Percentiles rank a stretch among this genome's conserved stretches.
These are phyloP conservation scores for Shiraia bambusicola DNA, from an alignment of 2,329 filamentous ascomycete species.

Conservation along the genomic window DNA sequence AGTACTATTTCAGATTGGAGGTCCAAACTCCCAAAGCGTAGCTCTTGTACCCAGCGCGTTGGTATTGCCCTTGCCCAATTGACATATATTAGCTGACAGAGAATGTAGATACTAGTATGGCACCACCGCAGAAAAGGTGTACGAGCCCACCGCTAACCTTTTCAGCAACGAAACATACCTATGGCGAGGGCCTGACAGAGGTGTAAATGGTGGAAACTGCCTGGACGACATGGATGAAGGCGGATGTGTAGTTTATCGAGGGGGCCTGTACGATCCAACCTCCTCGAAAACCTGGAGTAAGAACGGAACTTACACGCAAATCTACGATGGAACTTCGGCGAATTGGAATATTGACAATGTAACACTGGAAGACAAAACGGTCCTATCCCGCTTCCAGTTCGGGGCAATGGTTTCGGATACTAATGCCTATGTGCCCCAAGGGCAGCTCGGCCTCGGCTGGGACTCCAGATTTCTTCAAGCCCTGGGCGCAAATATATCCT, in stretches of 20 bases:
- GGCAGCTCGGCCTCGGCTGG: constrained; percentile 5
- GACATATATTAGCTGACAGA: neutral
- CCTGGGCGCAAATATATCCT: constrained; percentile 5
- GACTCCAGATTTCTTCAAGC: constrained; percentile 4
- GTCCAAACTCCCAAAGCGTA: constrained; percentile 5
- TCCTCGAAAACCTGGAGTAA: neutral
- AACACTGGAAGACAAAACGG: constrained; percentile 1
- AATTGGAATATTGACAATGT: constrained; percentile 7
- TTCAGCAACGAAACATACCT: constrained; percentile 3
- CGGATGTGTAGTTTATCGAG: constrained; percentile 3
- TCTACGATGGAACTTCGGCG: constrained; percentile 1
- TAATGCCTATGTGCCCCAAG: constrained; percentile 2
- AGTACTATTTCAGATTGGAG: constrained; percentile 3
- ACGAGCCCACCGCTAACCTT: no score
- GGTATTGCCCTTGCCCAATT: neutral
- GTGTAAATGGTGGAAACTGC: neutral
- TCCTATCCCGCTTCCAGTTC: constrained; percentile 6
- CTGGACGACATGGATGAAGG: neutral
- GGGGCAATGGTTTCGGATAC: neutral
- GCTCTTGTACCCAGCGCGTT: constrained; percentile 7
- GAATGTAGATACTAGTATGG: no score
- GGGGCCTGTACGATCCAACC: constrained; percentile 5
- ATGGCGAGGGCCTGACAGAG: neutral
- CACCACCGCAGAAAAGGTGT: no score
- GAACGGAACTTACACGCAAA: neutral